Evolutionary conservation across 2,329 filamentous ascomycete genomes (phyloP), one percentile per base, ranked within the genome.

Genomic region (Cryphonectria parasitica): DNA sequence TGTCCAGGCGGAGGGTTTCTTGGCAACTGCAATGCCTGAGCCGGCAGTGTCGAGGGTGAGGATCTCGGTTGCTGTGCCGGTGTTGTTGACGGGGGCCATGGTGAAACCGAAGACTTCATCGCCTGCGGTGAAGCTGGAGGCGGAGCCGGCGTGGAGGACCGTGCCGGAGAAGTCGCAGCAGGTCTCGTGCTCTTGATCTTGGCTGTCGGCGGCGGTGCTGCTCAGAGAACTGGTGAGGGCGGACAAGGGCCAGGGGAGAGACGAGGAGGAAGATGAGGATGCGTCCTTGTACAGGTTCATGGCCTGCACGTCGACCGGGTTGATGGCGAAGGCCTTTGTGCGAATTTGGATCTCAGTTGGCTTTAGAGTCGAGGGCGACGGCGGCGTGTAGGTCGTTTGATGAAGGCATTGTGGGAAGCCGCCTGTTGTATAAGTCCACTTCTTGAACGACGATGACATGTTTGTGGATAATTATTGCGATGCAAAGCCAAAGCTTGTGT

Each of bases 291-390:
- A 34, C 13, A 60, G 56, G 25, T 67, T 67, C 73, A 75, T 75
- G 36, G 74, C 34, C 63, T 75, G 74, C 19, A 70, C 68, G 34
- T 75, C 74, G 22, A 75, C 69, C 17, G 71, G 73, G 64, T 75
- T 75, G 39, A 75, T 67, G 34, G 73, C 69, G 7, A 67, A 69
- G 34, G 74, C 74, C 58, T 72, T 70, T 64, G 70, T 62, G 39
- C 66, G 66, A 43, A 75, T 36, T 19, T 73, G 63, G 7, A 75
- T 68, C 36, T 72, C 60, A 17, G 62, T 62, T 13, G 68, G 61
- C 19, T 58, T 56, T 34, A 72, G 58, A 25, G 6, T 6, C 25
- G 65, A 60, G 15, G 65, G 52, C 34, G 65, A 17, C 1, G 54
- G 54, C 17, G 65, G 36, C 19, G 36, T 43, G 65, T 31, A 67